These are phyloP conservation scores for Umbelopsis isabellina DNA, from an alignment of 192 early-diverging fungal genomes.

Conservation along the genomic window DNA sequence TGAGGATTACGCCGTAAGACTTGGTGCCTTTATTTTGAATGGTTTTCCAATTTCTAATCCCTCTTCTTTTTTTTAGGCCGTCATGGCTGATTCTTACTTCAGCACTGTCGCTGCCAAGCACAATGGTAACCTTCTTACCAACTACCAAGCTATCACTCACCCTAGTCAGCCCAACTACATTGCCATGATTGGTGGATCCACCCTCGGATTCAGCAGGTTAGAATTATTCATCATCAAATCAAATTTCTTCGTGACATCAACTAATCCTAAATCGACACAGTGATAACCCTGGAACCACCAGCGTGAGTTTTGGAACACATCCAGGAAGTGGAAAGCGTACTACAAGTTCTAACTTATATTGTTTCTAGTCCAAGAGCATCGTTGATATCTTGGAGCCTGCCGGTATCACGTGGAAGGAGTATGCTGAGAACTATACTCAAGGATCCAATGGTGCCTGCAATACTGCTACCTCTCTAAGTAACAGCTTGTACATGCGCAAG, in stretches of 20 bases:
- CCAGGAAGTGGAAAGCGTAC: neutral
- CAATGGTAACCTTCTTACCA: constrained; percentile 56
- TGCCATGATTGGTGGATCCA: constrained; percentile 54
- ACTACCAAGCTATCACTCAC: constrained; percentile 51
- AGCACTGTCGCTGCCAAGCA: constrained; percentile 1
- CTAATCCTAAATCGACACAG: neutral
- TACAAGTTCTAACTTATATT: neutral
- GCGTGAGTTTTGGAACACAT: neutral
- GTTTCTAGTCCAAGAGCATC: neutral
- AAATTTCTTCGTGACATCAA: too few relatives aligned
- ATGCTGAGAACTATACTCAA: constrained; percentile 62
- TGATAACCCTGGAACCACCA: constrained; percentile 35
- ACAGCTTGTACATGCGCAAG: constrained; percentile 60
- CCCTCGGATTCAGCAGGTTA: constrained; percentile 37
- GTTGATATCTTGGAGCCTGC: constrained; percentile 56
- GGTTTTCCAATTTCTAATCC: neutral
- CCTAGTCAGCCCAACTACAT: constrained; percentile 61
- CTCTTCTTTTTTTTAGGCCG: neutral
- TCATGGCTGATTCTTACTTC: constrained; percentile 18
- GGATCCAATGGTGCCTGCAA: constrained; percentile 39
- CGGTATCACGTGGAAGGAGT: constrained; percentile 64
- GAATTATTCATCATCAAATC: too few relatives aligned
- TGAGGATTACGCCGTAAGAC: constrained; percentile 12
- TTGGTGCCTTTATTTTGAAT: neutral
- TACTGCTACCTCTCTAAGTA: constrained; percentile 10